Conservation (phyloP, 148 eudicot genomes). For the Cornus controversa region DNA sequence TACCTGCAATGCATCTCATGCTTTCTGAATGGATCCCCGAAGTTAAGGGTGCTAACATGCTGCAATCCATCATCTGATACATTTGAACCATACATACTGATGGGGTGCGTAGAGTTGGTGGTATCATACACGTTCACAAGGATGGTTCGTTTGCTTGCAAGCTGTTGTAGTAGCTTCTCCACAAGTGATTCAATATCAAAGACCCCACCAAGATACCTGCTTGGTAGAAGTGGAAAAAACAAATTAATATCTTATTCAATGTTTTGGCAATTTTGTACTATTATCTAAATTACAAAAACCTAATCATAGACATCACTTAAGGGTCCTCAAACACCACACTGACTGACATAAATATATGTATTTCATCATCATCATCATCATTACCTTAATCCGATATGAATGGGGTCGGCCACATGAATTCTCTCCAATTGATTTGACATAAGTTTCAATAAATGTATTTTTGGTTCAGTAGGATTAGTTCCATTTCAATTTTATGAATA, state of each 20-base stretch:
- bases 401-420: too few relatives aligned
- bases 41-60: constrained; percentile 72
- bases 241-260: background rate
- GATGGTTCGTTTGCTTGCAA: constrained; percentile 92
- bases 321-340: background rate
- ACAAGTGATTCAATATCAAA: constrained; percentile 94
- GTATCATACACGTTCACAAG: constrained; percentile 88
- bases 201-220: constrained; percentile 93
- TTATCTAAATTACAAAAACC: too few relatives aligned
- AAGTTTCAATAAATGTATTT: background rate
- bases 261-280: background rate
- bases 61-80: constrained; percentile 47
- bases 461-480: background rate
- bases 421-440: too few relatives aligned
- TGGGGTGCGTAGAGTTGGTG: constrained; percentile 64
- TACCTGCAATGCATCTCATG: constrained; percentile 99
- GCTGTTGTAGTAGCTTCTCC: constrained; percentile 95
- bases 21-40: constrained; percentile 88
- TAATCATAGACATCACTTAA: background rate
- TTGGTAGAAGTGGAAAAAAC: constrained; percentile 12
- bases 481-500: background rate
- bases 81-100: constrained; percentile 92
- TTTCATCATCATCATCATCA: too few relatives aligned
- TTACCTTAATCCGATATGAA: too few relatives aligned
- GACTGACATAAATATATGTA: background rate